A percentile compares a stretch with the other conserved stretches of the same genome.
These are phyloP conservation scores for Colletotrichum liriopes DNA, from an alignment of 2,329 filamentous ascomycete genomes.

Conservation along the genomic window DNA sequence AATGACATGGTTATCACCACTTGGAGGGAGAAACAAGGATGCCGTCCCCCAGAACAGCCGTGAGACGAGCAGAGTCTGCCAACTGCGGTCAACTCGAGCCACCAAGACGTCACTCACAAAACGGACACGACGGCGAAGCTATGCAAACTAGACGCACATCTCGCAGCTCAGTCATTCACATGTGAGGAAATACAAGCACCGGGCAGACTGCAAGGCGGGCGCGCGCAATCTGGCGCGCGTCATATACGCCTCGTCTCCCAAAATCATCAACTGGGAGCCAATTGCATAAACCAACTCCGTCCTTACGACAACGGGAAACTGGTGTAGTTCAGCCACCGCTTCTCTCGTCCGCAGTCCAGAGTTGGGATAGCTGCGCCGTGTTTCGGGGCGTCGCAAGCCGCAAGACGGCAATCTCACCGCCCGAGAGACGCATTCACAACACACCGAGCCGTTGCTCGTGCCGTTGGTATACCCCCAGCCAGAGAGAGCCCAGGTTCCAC, in stretches of 20 bases:
- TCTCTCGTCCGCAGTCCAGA: not conserved
- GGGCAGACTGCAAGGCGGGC: not conserved
- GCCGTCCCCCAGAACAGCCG: too few relatives aligned
- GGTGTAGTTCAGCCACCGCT: not conserved
- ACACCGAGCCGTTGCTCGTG: not conserved
- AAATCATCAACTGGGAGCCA: not conserved
- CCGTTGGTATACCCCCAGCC: too few relatives aligned
- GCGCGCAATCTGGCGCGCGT: not conserved
- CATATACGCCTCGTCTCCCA: not conserved
- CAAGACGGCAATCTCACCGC: not conserved
- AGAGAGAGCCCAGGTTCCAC: too few relatives aligned
- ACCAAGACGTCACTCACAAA: too few relatives aligned
- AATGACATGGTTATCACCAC: too few relatives aligned
- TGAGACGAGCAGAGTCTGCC: too few relatives aligned
- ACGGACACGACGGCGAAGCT: too few relatives aligned
- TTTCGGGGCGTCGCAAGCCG: not conserved
- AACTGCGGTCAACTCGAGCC: too few relatives aligned
- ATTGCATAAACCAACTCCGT: not conserved
- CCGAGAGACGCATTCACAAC: not conserved
- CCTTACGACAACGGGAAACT: not conserved
- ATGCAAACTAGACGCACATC: too few relatives aligned
- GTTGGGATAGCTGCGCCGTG: not conserved
- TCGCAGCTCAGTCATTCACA: too few relatives aligned
- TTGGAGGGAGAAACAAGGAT: too few relatives aligned
- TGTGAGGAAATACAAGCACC: too few relatives aligned